phyloP scores from a whole-genome alignment of 495 filamentous ascomycete genomes.

The Lophiostoma macrostomum region DNA sequence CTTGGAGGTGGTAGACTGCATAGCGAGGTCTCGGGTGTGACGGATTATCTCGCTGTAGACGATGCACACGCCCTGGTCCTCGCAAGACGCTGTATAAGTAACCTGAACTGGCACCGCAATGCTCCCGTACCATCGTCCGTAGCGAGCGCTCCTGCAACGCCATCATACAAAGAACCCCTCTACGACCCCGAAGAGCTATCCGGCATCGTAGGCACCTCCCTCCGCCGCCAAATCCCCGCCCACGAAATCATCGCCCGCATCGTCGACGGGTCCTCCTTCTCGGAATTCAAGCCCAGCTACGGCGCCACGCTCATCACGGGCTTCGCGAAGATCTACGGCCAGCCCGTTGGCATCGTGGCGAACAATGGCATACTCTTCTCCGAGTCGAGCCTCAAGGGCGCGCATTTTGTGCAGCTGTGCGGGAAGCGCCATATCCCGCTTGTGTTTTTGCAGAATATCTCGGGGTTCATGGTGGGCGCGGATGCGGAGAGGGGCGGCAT shows the following conservation, averaged over 20 bases:
- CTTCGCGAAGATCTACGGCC: conserved; percentile 86
- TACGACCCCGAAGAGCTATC: conserved; percentile 77
- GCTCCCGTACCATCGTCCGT: background rate
- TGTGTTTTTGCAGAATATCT: conserved; percentile 94
- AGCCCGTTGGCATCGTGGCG: conserved; percentile 88
- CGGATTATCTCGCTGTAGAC: conserved; percentile 92
- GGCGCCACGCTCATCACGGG: conserved; percentile 89
- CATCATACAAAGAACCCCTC: conserved; percentile 62
- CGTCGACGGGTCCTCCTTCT: conserved; percentile 84
- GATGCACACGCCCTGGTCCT: conserved; percentile 91
- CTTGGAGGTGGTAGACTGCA: conserved; percentile 92
- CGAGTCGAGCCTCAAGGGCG: conserved; percentile 83
- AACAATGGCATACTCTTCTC: conserved; percentile 99
- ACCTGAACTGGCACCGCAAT: conserved; percentile 75
- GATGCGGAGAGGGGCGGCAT: conserved; percentile 94
- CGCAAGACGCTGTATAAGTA: conserved; percentile 75
- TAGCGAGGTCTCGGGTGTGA: conserved; percentile 86
- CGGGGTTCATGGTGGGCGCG: conserved; percentile 94
- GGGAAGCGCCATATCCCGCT: conserved; percentile 83
- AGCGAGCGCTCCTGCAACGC: too few relatives aligned
- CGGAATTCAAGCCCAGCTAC: conserved; percentile 94
- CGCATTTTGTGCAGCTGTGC: conserved; percentile 98
- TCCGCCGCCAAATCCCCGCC: conserved; percentile 76
- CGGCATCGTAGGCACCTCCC: conserved; percentile 85
- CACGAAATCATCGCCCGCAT: conserved; percentile 93